These are phyloP conservation scores for Silene noctiflora DNA, from an alignment of 179 eudicot genomes.

Conservation along the genomic window DNA sequence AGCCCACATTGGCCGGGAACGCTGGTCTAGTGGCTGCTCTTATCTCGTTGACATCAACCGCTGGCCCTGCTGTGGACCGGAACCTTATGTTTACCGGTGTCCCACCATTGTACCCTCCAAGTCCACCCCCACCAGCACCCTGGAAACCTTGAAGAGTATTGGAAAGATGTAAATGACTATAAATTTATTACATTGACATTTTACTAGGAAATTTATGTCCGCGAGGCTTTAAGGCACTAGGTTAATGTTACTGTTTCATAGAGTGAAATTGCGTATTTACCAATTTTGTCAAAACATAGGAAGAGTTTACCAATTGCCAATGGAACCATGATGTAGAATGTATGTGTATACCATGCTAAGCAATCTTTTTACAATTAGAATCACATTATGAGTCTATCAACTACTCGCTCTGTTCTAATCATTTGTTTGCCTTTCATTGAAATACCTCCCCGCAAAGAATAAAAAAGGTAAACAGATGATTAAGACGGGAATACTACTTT, in stretches of 20 bases:
- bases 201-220: not conserved
- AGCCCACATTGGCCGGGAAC: constrained; percentile 84
- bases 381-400: not conserved
- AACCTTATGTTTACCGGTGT: constrained; percentile 65
- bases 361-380: not conserved
- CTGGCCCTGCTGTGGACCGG: constrained; percentile 51
- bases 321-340: not conserved
- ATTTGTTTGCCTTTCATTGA: no score
- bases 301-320: not conserved
- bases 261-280: not conserved
- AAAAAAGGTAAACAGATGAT: no score
- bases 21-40: constrained; percentile 87
- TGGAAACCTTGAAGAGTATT: constrained; percentile 56
- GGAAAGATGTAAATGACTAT: not conserved
- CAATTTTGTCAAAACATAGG: not conserved
- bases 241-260: not conserved
- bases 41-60: constrained; percentile 52
- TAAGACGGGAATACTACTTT: no score
- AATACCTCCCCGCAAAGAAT: no score
- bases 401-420: no score
- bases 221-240: not conserved
- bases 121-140: constrained; percentile 87
- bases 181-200: no score
- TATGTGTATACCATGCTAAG: not conserved
- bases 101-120: constrained; percentile 56